Base-by-base conservation (phyloP, 495 filamentous ascomycete species). In the Amorphotheca resinae region DNA sequence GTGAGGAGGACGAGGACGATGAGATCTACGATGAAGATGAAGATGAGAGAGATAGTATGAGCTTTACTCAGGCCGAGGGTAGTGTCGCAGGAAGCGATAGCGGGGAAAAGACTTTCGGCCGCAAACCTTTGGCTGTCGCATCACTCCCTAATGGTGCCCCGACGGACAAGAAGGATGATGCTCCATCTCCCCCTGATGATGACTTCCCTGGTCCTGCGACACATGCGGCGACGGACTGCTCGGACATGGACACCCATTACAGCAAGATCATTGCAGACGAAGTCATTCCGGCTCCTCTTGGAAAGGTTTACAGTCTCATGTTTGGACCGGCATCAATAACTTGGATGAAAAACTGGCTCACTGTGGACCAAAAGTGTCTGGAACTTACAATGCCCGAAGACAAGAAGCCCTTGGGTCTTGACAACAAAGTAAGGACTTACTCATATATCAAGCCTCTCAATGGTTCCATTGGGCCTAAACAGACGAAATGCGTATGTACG, bases 401-500 rank as follows among this genome's bases (percentile, higher is more conserved):
- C 48, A 80, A 83, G 45, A 80, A 79, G 82, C 21, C 64, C 87
- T 26, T 79, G 70, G 17, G 73, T 72, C 30, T 41, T 12, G 82
- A 88, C 14, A 80, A 75, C 55, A 83, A 78, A 59, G 73, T 72
- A 1, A 70, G 89, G 31, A 77, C 63, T 25, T 94, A 80, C 58
- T 81, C 77, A 1, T 99, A 94, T 58, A 95, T 95, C 65, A 95
- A 94, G 56, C 91, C 88, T 9, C 66, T 99, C 8, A 68, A 73
- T 49, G 85, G 68, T 14, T 28, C 25, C 0, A 87, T 99, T 53
- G 91, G 91, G 0, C 91, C 93, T 2, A 95, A 77, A 57, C 84
- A 93, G 62, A 99, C 91, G 20, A 96, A 93, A 57, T 96, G 93
- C 59, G 80, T 93, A 45, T 85, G 83, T 38, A 87, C 77, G 1